These are phyloP conservation scores for Coix lacrymajobi DNA, from an alignment of 176 grass and related monocot species.

Conservation along the genomic window DNA sequence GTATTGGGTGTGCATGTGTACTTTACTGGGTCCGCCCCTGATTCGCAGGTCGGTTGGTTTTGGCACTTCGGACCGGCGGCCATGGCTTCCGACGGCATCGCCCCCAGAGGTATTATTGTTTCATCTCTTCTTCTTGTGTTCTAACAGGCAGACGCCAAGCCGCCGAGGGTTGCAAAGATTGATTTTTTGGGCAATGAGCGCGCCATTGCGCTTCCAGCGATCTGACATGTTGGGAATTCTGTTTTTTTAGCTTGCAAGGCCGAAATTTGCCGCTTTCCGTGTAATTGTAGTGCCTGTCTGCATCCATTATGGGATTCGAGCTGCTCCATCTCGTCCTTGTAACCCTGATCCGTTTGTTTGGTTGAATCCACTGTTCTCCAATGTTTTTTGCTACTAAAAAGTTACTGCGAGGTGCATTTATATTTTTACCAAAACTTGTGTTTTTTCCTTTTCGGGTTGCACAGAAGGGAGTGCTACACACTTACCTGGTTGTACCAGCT, in stretches of 20 bases:
- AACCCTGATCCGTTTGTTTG: background rate
- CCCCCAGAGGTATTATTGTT: slow-evolving; percentile 19
- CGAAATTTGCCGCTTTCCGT: background rate
- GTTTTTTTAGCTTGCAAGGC: background rate
- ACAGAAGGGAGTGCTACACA: background rate
- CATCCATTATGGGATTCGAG: background rate
- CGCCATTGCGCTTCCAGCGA: background rate
- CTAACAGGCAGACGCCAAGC: background rate
- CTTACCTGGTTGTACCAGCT: background rate
- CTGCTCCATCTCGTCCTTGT: background rate
- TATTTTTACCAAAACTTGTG: background rate
- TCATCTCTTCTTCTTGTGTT: background rate
- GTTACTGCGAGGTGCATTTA: background rate
- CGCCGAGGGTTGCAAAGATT: background rate
- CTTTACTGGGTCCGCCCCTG: background rate
- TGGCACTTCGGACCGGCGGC: background rate
- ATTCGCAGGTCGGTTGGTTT: background rate
- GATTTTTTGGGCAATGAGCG: background rate
- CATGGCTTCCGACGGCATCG: slow-evolving; percentile 36
- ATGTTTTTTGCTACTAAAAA: background rate
- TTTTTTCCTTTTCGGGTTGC: background rate
- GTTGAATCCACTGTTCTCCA: background rate
- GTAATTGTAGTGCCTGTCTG: background rate
- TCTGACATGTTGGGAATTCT: background rate
- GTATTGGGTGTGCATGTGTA: no score